Evolutionary conservation across 805 yeast genomes (phyloP), one percentile per base, ranked within the genome.

Genomic region (Candida morakotiae): DNA sequence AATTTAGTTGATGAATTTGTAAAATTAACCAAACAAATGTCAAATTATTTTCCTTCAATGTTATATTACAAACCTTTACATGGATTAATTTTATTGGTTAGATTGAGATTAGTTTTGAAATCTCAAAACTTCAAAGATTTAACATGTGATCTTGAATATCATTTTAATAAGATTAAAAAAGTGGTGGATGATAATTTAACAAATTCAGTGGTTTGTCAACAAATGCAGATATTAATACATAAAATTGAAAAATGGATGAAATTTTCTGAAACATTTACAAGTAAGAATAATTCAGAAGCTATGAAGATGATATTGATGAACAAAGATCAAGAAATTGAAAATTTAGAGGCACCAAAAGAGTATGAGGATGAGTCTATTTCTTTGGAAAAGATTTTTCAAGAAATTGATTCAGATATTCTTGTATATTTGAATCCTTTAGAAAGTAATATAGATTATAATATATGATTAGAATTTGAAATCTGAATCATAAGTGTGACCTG

Each of bases 61-160:
- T 67, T 74, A 45, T 70, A 71, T 48, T 75, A 74, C 44, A 53
- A 80, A 31, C 77, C 80, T 2, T 60, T 75, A 67, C 73, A 73
- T 48, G 73, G 79, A 0, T 50, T 75, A 16, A 71, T 73, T 18
- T 63, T 74, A 3, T 49, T 75, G 41, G 64, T 74, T 14, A 57
- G 77, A 36, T 64, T 75, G 1, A 56, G 73, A 42, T 47, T 75
- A 15, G 55, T 73, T 32, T 68, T 73, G 15, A 65, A 67, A 37
- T 62, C 76, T 0, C 66, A 60, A 43, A 49, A 55, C n/a, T 50
- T 69, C 25, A 42, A 43, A 19, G 49, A 49, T 31, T 39, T 53
- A 13, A 37, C 42, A 11, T 49, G 51, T 17, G 42, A 55, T 28
- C 51, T 51, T 2, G 60, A 55, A 35, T 9, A 14, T 10, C 50